Conservation (phyloP, 257 asterid species). For the Solanum chaucha region DNA sequence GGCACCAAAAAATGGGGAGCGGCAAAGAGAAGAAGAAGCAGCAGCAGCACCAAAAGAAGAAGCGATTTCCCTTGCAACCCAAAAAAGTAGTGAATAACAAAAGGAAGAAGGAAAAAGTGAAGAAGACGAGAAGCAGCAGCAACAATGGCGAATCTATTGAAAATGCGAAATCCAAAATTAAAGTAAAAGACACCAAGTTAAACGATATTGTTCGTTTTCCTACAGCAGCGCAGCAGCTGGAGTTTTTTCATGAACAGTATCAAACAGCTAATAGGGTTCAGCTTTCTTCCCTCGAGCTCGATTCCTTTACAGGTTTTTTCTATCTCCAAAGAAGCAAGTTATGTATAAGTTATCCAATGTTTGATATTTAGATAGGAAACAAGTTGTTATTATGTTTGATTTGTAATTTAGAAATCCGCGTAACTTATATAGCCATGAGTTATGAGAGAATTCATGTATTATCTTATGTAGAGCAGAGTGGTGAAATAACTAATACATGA, state of each 20-base stretch:
- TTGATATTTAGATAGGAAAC: background rate
- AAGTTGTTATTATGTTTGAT: background rate
- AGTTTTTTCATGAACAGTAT: conserved; percentile 50
- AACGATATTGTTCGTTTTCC: conserved; percentile 22
- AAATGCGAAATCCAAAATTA: conserved; percentile 14
- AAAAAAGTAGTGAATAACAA: conserved; percentile 8
- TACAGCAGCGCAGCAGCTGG: conserved; percentile 56
- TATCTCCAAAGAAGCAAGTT: too few relatives aligned
- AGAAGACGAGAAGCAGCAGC: background rate
- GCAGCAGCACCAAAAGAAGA: conserved; percentile 10
- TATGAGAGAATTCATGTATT: too few relatives aligned
- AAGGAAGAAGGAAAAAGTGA: background rate
- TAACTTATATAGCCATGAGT: too few relatives aligned
- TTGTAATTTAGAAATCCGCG: background rate
- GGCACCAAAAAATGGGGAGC: background rate
- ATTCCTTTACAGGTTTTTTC: conserved; percentile 46
- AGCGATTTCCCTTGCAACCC: conserved; percentile 16
- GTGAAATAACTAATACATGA: too few relatives aligned
- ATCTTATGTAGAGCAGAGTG: too few relatives aligned
- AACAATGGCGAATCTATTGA: background rate
- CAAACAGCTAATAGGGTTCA: conserved; percentile 48
- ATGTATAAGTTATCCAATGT: background rate
- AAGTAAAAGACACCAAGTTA: conserved; percentile 1
- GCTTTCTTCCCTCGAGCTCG: conserved; percentile 76
- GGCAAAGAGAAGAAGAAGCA: background rate